Base-by-base conservation (phyloP, 1,284 basidiomycete species). In the Ganoderma lucidum region DNA sequence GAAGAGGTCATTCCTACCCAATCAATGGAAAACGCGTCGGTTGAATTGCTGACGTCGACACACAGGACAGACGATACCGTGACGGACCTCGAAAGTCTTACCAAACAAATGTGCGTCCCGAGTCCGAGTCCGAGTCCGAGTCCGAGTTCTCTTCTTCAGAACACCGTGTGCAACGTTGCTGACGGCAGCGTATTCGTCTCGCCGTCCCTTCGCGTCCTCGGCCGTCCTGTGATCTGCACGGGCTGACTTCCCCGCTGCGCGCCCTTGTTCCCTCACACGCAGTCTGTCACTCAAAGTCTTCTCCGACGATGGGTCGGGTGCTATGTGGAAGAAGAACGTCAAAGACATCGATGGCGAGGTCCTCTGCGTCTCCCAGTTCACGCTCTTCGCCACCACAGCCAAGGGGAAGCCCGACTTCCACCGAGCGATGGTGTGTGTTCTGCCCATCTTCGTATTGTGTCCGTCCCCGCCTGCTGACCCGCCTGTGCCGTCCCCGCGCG, bases 321-420 rank as follows among this genome's bases (percentile, higher is more conserved):
- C 85, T 61, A 90, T 91, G 89, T 97, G 96, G 96, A 95, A 93
- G 80, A 81, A 85, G 45, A 95, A 84, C 76, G 91, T 97, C 66
- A 93, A 90, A 79, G 95, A 97, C 72, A 88, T 96, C 42, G 86
- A 88, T 41, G 96, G 95, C 65, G 95, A 96, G 66, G 87, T 97
- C 15, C 86, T 97, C 32, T 96, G 95, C 75, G 94, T 96, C 17
- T 96, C 95, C 0, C 96, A 97, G 75, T 97, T 97, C 79, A 97
- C 96, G 0, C 85, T 97, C 19, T 83, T 96, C 76, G 96, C 95
- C n/a, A 92, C 92, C 73, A 96, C 95, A 9, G 84, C 86, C 69
- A 96, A 96, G 80, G 95, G 95, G 28, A 96, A 96, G 77, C 96
- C 93, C 48, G 96, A 97, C 80, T 97, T 97, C 79, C 96, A 97